Evolutionary conservation across 2,329 filamentous ascomycete genomes (phyloP), one percentile per base, ranked within the genome.

Genomic region (Dactylonectria macrodidyma): DNA sequence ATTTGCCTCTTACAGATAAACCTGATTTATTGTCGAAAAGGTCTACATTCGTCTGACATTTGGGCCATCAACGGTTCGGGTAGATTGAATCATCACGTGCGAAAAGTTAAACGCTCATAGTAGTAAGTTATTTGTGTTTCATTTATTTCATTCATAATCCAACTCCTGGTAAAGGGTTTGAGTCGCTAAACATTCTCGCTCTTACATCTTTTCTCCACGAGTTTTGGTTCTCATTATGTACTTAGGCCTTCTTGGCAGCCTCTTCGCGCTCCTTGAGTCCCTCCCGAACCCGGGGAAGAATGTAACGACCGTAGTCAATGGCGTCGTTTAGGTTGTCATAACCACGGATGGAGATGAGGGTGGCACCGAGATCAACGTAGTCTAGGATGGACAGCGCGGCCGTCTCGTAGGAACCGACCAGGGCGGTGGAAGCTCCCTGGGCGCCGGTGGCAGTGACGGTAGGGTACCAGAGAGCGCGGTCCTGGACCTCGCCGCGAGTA

Each of bases 381-480:
- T 89, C 87, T 2, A 90, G 72, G 30, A 89, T 82, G 7, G 86
- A 87, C 44, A 89, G 86, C 2, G 81, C 78, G 14, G 90, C 78
- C 0, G 87, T 89, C 75, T 88, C 79, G 26, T 80, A 80, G 2
- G 86, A 87, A 3, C 88, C 88, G 0, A 90, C 88, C 41, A 90
- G 78, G 0, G 88, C 88, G 1, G 88, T 90, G 0, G 87, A 89
- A 0, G 88, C 88, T 1, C 88, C 88, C 1, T 87, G 81, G 1
- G 88, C 88, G 74, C 88, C 88, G 1, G 88, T 90, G 2, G 88
- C 88, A 2, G 87, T 89, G 5, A 90, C 88, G 0, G 88, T 90
- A 0, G 88, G 87, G 76, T 90, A 90, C 88, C 88, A 90, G n/a
- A 90, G 78, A 1, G 87, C 88, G 19, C 88, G 86, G 73, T 90